Evolutionary conservation across 176 grass and related monocot genomes (phyloP), one percentile per base, ranked within the genome.

Genomic region (Secale cereale): DNA sequence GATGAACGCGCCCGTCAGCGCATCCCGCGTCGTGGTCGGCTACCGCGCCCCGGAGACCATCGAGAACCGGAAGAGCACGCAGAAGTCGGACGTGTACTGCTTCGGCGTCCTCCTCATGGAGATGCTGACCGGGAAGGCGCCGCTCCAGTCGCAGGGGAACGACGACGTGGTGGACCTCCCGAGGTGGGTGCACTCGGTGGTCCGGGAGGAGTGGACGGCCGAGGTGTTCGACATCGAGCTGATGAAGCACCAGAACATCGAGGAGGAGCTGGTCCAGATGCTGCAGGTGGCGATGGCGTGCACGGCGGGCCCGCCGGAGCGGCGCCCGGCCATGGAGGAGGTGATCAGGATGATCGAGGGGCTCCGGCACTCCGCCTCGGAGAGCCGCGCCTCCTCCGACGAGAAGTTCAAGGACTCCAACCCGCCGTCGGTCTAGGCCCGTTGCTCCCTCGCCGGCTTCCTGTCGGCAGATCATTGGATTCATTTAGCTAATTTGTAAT

Each of bases 141-240:
- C 91, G 2, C 84, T 98, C 0, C 97, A 95, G 52, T 92, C 93
- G 0, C 97, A 98, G 37, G 97, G 97, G 32, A 92, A 85, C n/a
- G 93, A 98, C 59, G 90, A 98, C 10, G 85, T 95, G 0, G 91
- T 85, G 0, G 96, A 98, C 54, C 89, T 98, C 22, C 91, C 91
- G 5, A 86, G 90, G 68, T 98, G 97, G 97, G 93, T 98, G 30
- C 96, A 95, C 20, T 98, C 96, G 0, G 96, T 98, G 32, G 96
- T 98, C 81, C 86, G 91, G 74, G 97, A 98, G 88, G 97, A 98
- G 65, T 98, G 97, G 97, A 98, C 97, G 10, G 97, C 97, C 0
- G 93, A 98, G 78, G 97, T 98, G 62, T 98, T 98, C 14, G 97
- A 98, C 45, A 25, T 81, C 6, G 97, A 95, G 81, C 80, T 98